Conservation (phyloP, 805 yeast species). For the Isabelozyma heimii region DNA sequence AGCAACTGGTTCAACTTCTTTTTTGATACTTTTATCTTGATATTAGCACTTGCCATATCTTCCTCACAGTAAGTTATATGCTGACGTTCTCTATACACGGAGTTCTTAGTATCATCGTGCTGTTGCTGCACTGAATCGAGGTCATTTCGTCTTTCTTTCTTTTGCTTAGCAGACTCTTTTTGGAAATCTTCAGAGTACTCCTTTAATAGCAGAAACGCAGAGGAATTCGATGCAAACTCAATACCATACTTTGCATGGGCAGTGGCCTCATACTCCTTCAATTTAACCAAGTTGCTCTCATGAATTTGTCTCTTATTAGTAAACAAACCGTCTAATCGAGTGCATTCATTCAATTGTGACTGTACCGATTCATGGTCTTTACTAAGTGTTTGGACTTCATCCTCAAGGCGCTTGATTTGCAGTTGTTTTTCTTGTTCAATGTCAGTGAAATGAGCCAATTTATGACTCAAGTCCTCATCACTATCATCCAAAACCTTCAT, state of each 20-base stretch:
- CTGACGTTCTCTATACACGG: conserved; percentile 41
- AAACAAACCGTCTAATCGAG: conserved; percentile 55
- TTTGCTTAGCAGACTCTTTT: neutral
- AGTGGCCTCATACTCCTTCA: conserved; percentile 1
- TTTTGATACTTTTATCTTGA: conserved; percentile 36
- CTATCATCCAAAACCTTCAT: conserved; percentile 45
- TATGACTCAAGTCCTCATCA: conserved; percentile 25
- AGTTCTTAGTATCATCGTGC: conserved; percentile 15
- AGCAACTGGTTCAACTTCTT: conserved; percentile 34
- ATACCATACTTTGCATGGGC: conserved; percentile 4
- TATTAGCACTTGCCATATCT: conserved; percentile 36
- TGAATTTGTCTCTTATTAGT: conserved; percentile 41
- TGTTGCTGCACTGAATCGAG: conserved; percentile 6
- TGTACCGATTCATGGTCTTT: neutral
- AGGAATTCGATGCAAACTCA: neutral
- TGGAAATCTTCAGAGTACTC: neutral
- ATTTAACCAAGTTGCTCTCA: conserved; percentile 10
- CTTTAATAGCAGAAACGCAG: neutral
- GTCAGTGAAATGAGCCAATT: conserved; percentile 27
- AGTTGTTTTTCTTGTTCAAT: conserved; percentile 14
- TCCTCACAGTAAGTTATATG: conserved; percentile 36
- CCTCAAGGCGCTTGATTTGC: conserved; percentile 7
- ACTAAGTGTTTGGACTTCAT: neutral
- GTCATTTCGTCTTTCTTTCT: neutral
- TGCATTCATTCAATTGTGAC: conserved; percentile 7